phyloP scores from a whole-genome alignment of 176 grass and related monocot genomes.

The Bothriochloa decipiens region DNA sequence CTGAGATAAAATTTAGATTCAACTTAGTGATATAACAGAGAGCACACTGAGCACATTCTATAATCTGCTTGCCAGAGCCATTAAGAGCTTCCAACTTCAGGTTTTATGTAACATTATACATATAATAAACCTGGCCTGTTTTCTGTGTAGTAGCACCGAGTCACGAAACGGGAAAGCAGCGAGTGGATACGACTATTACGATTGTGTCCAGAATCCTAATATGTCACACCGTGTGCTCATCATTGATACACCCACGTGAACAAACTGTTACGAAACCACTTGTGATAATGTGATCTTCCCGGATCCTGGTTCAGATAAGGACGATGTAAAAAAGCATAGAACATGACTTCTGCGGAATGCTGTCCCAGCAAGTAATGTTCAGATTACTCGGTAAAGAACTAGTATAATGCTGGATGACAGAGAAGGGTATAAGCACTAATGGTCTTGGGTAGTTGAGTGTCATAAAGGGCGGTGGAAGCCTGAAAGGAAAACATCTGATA shows the following conservation, averaged over 20 bases:
- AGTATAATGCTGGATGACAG: not conserved
- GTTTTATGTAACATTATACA: too few relatives aligned
- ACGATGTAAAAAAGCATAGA: not conserved
- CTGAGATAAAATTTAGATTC: not conserved
- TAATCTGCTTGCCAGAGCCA: not conserved
- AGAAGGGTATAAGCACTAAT: not conserved
- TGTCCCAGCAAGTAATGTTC: conserved; percentile 15
- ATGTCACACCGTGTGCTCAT: not conserved
- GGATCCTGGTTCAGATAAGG: not conserved
- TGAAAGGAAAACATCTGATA: not conserved
- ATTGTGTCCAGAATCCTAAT: not conserved
- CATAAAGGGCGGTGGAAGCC: not conserved
- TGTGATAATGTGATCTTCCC: not conserved
- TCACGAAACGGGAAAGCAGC: not conserved
- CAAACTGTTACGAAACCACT: too few relatives aligned
- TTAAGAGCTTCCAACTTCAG: not conserved
- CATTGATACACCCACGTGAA: not conserved
- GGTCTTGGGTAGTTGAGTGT: too few relatives aligned
- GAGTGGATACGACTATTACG: not conserved
- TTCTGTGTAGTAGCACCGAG: not conserved
- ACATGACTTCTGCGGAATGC: conserved; percentile 10
- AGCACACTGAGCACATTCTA: not conserved
- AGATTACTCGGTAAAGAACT: not conserved
- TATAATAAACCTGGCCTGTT: not conserved
- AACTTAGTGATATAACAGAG: not conserved